Evolutionary conservation across 2,329 filamentous ascomycete species (phyloP).

Genomic region (Sporothrix mexicana): DNA sequence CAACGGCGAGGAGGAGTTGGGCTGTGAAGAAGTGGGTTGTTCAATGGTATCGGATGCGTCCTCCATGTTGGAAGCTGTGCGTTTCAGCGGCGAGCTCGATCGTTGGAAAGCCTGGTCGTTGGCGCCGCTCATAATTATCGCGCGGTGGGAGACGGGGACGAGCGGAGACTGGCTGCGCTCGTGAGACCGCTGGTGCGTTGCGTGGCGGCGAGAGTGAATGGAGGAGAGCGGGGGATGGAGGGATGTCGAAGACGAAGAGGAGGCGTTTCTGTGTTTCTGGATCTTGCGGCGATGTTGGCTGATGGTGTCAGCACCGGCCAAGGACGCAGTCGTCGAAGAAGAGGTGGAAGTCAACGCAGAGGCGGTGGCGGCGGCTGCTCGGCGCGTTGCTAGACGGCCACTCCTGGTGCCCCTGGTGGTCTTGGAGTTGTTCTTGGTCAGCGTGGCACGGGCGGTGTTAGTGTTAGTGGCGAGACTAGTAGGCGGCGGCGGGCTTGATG

Average conservation of each 20-base stretch:
- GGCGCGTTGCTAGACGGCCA: background rate
- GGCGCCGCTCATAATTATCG: slow-evolving; percentile 67
- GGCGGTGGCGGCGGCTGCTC: slow-evolving; percentile 18
- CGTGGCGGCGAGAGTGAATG: slow-evolving; percentile 30
- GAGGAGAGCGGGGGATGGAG: slow-evolving; percentile 38
- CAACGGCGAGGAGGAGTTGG: slow-evolving; percentile 26
- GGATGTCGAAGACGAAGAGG: background rate
- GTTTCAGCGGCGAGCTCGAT: slow-evolving; percentile 69
- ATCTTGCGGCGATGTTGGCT: slow-evolving; percentile 11
- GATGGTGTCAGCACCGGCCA: slow-evolving; percentile 10
- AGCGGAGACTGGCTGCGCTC: slow-evolving; percentile 60
- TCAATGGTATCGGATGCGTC: slow-evolving; percentile 41
- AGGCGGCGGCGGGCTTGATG: slow-evolving; percentile 29
- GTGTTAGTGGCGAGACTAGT: background rate
- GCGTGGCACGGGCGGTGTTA: slow-evolving; percentile 3
- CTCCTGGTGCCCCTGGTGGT: background rate
- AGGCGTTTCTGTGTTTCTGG: slow-evolving; percentile 15
- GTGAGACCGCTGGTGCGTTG: slow-evolving; percentile 10
- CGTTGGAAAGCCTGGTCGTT: slow-evolving; percentile 60
- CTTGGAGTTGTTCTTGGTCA: background rate
- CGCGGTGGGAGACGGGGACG: slow-evolving; percentile 56
- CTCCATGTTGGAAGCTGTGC: slow-evolving; percentile 67
- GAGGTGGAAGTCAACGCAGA: background rate
- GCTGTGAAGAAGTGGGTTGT: slow-evolving; percentile 48
- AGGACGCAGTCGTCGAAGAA: too few relatives aligned